Evolutionary conservation across 805 yeast genomes (phyloP), one percentile per base, ranked within the genome.

Genomic region (Candida dajiaensis): DNA sequence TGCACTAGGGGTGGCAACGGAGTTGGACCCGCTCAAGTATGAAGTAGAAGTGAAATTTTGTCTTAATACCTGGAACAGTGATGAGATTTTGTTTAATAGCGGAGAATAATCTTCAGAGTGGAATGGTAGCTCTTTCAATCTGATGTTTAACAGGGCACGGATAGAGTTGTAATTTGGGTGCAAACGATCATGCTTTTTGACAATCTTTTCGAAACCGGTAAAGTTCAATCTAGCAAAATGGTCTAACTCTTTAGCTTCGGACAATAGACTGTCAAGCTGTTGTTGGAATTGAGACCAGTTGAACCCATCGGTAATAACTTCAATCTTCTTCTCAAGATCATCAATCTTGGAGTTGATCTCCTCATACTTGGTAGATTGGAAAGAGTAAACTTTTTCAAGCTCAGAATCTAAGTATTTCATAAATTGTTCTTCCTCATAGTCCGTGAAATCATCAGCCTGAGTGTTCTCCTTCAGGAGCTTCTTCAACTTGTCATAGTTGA

Each of bases 41-140:
- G 66, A 54, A 33, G 59, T 50, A 18, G 62, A 48, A 49, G 54
- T 75, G 54, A 77, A 71, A 66, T 85, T 88, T 55, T 85, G 92
- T 64, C 96, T 78, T 56, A 90, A 70, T 50, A 87, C 83, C 47
- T 87, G 82, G 71, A 87, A 94, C 44, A 92, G 71, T 10, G 83
- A 77, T 10, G 96, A 86, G 42, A 85, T 77, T 61, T 92, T 83
- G 73, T 84, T 86, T 54, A 92, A 70, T 50, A 92, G 73, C 2
- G 99, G 98, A 42, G 95, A 84, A 66, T 92, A 89, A 69, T 92
- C 97, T 69, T 92, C 99, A 18, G 89, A 79, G 66, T 92, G 94
- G 74, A 90, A 85, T 2, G 98, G 98, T 58, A 92, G 73, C 42
- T 82, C 83, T 61, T 83, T 84, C 67, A 94, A 74, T 57, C 99